Evolutionary conservation across 345 rosid species (phyloP).

Genomic region (Syzygium aqueum): DNA sequence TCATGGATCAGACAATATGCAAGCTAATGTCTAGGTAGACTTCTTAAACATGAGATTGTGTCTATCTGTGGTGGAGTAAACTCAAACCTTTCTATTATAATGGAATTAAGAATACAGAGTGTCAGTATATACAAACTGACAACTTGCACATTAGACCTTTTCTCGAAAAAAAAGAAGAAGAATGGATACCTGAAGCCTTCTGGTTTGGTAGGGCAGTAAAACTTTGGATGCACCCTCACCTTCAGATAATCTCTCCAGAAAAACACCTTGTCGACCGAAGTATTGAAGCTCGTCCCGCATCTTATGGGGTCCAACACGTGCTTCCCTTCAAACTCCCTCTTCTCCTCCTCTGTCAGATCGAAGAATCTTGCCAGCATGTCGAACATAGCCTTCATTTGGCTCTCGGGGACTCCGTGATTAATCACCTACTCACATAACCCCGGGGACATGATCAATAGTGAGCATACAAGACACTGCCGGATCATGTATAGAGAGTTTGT

Average conservation of each 20-base stretch:
- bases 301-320: conserved; percentile 43
- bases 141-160: background rate
- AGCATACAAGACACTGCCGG: background rate
- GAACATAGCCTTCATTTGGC: conserved; percentile 18
- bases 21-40: background rate
- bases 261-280: conserved; percentile 24
- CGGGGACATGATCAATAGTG: background rate
- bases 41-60: background rate
- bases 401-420: conserved; percentile 43
- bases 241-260: conserved; percentile 54
- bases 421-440: conserved; percentile 18
- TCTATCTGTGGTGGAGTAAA: background rate
- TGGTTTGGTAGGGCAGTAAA: conserved; percentile 39
- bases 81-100: background rate
- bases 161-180: background rate
- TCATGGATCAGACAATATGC: background rate
- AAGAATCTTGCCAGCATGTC: conserved; percentile 24
- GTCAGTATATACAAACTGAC: background rate
- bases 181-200: conserved; percentile 22
- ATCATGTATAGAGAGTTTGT: background rate
- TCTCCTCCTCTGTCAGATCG: conserved; percentile 41
- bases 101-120: background rate
- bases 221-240: conserved; percentile 27
- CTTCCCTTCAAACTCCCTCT: conserved; percentile 27
- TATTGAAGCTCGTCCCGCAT: conserved; percentile 49